Base-by-base conservation (phyloP, 169 alveolate species). In the Eimeria nieschulzi region DNA sequence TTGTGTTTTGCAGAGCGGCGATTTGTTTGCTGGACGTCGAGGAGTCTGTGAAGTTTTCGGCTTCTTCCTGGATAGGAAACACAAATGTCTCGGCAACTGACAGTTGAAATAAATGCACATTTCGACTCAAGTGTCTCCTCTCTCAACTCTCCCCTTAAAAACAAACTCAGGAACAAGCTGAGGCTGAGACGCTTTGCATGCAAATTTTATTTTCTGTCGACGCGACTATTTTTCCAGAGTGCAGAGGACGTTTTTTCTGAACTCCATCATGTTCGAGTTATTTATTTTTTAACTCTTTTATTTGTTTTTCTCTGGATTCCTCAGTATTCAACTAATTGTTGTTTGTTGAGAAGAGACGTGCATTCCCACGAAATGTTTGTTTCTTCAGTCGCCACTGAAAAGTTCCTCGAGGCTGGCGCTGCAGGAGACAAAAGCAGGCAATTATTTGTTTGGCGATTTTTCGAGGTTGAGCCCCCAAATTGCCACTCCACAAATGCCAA, bases 41-140 rank as follows among this genome's bases (percentile, higher is more conserved):
- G 87, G 72, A 21, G 56, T 54, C 2, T 79, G 72, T 56, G 72
- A 79, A 15, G n/a, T 79, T 55, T 79, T 68, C 56, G 87, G 87
- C 72, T 79, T 79, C 54, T 56, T 72, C 12, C n/a, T 79, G 6
- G 87, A 79, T 25, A 79, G 54, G 71, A 21, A 39, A 9, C 56
- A 71, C 73, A 55, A 51, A 55, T 79, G 87, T 72, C 54, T 79
- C 9, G 68, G 9, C n/a, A 12, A 33, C 46, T 9, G 19, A 8
- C 84, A 26, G n/a, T 9, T 12, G 0, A 13, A n/a, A 25, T 19
- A 19, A n/a, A 51, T 26, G 0, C 9, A n/a, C 0, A 33, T 33
- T 7, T 7, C 9, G 0, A 6, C 2, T 17, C 73, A 66, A 33
- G 46, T 66, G 73, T 66, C 73, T 66, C 73, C 21, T 66, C 54